These are phyloP conservation scores for Citrus glauca DNA, from an alignment of 345 rosid species.

Conservation along the genomic window DNA sequence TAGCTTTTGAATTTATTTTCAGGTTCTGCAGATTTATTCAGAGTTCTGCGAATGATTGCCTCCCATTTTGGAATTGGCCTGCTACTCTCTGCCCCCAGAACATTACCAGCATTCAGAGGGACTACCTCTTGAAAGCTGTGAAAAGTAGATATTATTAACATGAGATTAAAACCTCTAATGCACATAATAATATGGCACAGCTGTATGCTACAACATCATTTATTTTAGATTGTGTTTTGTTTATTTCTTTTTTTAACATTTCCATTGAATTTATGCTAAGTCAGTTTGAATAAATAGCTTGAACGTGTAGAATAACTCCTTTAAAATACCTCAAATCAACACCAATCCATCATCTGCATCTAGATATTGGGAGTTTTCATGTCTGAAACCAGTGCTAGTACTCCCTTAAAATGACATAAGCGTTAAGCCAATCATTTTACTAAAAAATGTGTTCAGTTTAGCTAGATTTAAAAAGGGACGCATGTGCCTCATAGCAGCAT, in stretches of 20 bases:
- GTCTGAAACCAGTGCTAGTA: background rate
- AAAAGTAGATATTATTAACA: background rate
- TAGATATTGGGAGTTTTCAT: background rate
- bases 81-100: conserved; percentile 87
- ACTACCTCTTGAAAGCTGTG: conserved; percentile 96
- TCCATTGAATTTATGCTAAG: background rate
- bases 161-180: background rate
- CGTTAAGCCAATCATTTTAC: background rate
- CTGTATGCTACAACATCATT: background rate
- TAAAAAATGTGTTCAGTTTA: background rate
- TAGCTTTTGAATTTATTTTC: conserved; percentile 58
- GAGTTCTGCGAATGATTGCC: conserved; percentile 76
- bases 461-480: background rate
- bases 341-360: background rate
- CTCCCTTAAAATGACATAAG: background rate
- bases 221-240: background rate
- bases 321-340: background rate
- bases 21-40: conserved; percentile 58
- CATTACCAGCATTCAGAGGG: conserved; percentile 92
- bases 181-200: background rate
- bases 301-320: background rate
- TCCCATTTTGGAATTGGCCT: conserved; percentile 94
- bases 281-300: background rate
- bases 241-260: background rate
- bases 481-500: background rate